Conservation (phyloP, 768 basidiomycete genomes). For the Pleurotus tuoliensis region DNA sequence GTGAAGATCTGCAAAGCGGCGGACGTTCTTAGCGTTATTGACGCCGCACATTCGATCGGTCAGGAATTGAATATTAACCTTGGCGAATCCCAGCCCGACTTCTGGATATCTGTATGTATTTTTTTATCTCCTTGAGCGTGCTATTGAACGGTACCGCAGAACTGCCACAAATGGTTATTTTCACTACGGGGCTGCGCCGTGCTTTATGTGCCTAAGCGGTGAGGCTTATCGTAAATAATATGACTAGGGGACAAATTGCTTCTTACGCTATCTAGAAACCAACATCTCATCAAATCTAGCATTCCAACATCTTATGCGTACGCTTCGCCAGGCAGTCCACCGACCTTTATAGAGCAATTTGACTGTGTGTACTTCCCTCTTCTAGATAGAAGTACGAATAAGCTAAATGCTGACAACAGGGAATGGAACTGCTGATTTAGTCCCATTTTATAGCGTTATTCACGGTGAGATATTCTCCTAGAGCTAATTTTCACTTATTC, state of each 20-base stretch:
- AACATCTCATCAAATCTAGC: slow-evolving; percentile 54
- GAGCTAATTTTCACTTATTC: background rate
- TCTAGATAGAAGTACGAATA: background rate
- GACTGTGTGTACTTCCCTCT: slow-evolving; percentile 26
- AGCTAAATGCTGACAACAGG: slow-evolving; percentile 27
- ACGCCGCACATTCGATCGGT: slow-evolving; percentile 81
- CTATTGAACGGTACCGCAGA: slow-evolving; percentile 32
- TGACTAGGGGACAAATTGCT: background rate
- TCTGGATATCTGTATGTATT: slow-evolving; percentile 67
- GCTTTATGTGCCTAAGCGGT: slow-evolving; percentile 71
- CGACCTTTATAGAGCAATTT: slow-evolving; percentile 40
- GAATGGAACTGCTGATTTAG: slow-evolving; percentile 53
- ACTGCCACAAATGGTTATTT: slow-evolving; percentile 85
- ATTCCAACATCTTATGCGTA: slow-evolving; percentile 56
- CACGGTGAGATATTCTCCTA: slow-evolving; percentile 34
- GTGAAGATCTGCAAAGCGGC: slow-evolving; percentile 61
- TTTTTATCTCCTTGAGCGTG: background rate
- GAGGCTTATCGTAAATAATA: slow-evolving; percentile 6
- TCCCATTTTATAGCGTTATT: slow-evolving; percentile 44
- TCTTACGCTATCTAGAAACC: slow-evolving; percentile 41
- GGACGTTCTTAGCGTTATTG: slow-evolving; percentile 64
- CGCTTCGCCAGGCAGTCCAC: slow-evolving; percentile 31
- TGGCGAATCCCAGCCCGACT: slow-evolving; percentile 57
- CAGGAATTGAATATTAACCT: slow-evolving; percentile 68
- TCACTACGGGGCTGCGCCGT: slow-evolving; percentile 64